These are phyloP conservation scores for Yarrowia hollandica DNA, from an alignment of 805 yeast genomes.

Conservation along the genomic window DNA sequence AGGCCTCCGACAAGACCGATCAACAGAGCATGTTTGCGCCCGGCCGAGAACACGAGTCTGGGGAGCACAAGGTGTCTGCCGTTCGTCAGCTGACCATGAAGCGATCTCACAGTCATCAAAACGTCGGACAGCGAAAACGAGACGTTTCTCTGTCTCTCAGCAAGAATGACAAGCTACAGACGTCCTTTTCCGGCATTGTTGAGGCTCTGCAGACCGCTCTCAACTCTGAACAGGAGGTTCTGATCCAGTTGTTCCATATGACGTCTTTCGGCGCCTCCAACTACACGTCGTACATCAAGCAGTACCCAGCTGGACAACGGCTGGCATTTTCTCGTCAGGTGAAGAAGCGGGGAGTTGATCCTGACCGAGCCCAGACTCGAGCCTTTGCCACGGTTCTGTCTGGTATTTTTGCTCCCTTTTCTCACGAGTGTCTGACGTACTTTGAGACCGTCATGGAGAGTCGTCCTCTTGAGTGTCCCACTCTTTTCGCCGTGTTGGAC, in stretches of 20 bases:
- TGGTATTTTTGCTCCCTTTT: conserved; percentile 47
- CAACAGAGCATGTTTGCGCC: conserved; percentile 15
- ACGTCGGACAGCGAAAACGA: conserved; percentile 13
- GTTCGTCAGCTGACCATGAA: conserved; percentile 22
- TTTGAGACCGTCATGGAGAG: conserved; percentile 44
- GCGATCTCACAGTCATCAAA: conserved; percentile 8
- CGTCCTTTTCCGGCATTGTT: conserved; percentile 23
- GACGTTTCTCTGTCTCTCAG: conserved; percentile 14
- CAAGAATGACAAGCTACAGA: conserved; percentile 24
- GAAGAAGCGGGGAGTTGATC: conserved; percentile 44
- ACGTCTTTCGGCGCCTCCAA: conserved; percentile 44
- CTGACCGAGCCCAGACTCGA: conserved; percentile 51
- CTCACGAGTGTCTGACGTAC: conserved; percentile 39
- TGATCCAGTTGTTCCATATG: conserved; percentile 49
- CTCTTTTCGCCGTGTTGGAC: conserved; percentile 48
- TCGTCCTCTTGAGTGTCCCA: conserved; percentile 47
- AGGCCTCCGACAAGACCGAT: conserved; percentile 6
- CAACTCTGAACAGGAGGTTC: conserved; percentile 49
- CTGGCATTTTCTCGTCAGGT: conserved; percentile 36
- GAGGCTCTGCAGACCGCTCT: conserved; percentile 22
- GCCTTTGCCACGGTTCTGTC: conserved; percentile 50
- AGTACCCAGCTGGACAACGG: conserved; percentile 33
- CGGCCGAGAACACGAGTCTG: background rate
- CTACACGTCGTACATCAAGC: conserved; percentile 49
- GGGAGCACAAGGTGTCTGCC: conserved; percentile 20